Evolutionary conservation across 164 flowering plant genomes (phyloP), one percentile per base, ranked within the genome.

Genomic region (Echeveria elegans): DNA sequence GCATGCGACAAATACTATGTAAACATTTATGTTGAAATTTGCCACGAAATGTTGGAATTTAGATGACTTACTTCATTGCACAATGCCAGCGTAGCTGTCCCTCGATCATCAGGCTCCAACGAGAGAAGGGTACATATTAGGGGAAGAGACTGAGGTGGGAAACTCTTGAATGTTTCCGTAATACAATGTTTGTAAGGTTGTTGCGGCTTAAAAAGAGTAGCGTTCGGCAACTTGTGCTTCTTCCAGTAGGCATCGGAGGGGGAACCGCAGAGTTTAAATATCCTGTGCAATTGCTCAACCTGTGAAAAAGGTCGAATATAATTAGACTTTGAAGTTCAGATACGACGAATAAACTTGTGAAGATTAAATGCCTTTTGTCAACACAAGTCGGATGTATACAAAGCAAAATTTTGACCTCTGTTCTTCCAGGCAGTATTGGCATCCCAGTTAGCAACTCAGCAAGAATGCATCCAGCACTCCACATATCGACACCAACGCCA

Each of bases 241-340:
- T 80, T 90, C 97, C 96, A 93, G 60, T 90, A 93, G 71, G 86
- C 90, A 74, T 88, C 96, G 6, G 93, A 80, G 29, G 98, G 98
- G 31, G 98, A 90, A 26, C 98, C 97, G 81, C 98, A 93, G 68
- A 93, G 79, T 74, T 43, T 15, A 43, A 43, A 43, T 43, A 43
- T 43, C 18, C 18, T 43, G 16, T 15, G 47, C 47, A 43, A 78
- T 67, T 93, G 98, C 77, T 93, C 98, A 73, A 92, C 92, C 98
- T 92, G 74, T 43, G 14, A 47, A 14, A 43, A 11, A 18, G 3
- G 47, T 43, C 15, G 11, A 38, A 43, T 4, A 43, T 43, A 12
- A 11, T 40, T 0, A 43, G 47, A 43, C 47, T 43, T 34, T 7
- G 7, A 7, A 34, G 37, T 7, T 7, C 3, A 34, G 37, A 34